Evolutionary conservation across 2,329 filamentous ascomycete species (phyloP).

Genomic region (Fonsecaea monophora): DNA sequence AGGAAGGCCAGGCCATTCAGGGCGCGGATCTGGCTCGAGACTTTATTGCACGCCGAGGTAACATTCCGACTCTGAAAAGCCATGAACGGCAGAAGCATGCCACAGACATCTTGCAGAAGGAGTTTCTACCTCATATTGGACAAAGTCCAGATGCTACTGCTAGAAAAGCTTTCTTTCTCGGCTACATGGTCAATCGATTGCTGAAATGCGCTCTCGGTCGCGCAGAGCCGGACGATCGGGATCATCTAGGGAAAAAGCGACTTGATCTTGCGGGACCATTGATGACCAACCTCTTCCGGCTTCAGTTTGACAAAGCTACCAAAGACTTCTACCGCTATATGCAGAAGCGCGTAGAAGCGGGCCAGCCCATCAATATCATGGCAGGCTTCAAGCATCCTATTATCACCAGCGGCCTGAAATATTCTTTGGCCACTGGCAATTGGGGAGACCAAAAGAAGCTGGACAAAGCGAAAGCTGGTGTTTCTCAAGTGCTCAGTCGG

Average conservation of each 20-base stretch:
- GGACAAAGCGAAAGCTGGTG: conserved; percentile 90
- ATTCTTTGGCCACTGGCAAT: conserved; percentile 95
- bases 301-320: conserved; percentile 87
- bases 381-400: conserved; percentile 90
- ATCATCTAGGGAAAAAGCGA: conserved; percentile 99
- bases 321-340: conserved; percentile 90
- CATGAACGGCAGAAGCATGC: conserved; percentile 90
- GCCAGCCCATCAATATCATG: conserved; percentile 86
- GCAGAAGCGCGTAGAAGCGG: conserved; percentile 87
- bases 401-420: conserved; percentile 91
- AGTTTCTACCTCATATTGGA: conserved; percentile 94
- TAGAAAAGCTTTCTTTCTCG: conserved; percentile 94
- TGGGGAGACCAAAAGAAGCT: conserved; percentile 99
- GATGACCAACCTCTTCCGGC: conserved; percentile 93
- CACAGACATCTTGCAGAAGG: conserved; percentile 93
- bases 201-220: conserved; percentile 91
- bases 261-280: conserved; percentile 93
- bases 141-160: conserved; percentile 95
- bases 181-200: conserved; percentile 98
- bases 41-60: conserved; percentile 92
- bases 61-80: conserved; percentile 71
- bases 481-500: conserved; percentile 96
- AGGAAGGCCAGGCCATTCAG: conserved; percentile 95
- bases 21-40: conserved; percentile 93
- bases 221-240: conserved; percentile 92